Conservation (phyloP, 192 early-diverging fungal genomes). For the Diversispora epigaea region DNA sequence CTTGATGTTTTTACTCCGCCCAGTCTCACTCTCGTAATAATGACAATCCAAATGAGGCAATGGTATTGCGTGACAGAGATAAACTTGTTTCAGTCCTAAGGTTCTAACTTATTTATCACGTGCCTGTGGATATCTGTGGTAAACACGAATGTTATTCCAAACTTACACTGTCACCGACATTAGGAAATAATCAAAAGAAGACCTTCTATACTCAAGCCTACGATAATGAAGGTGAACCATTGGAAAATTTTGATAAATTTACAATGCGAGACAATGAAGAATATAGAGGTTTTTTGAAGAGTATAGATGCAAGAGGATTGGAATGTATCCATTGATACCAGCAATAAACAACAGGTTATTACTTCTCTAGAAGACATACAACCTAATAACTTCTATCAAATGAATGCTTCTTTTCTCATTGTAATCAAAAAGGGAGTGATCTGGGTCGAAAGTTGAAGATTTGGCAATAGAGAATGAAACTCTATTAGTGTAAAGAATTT, state of each 20-base stretch:
- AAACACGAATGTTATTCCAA: too few species aligned
- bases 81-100: too few species aligned
- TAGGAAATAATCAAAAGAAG: too few species aligned
- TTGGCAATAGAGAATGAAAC: constrained; percentile 14
- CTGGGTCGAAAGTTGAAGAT: constrained; percentile 12
- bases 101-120: too few species aligned
- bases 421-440: not conserved
- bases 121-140: too few species aligned
- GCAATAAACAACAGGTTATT: not conserved
- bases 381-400: not conserved
- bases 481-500: not conserved
- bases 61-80: too few species aligned
- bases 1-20: too few species aligned
- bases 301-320: not conserved
- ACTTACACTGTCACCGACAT: too few species aligned
- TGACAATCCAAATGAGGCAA: too few species aligned
- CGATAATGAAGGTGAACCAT: constrained; percentile 12
- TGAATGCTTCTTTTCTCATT: not conserved
- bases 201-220: constrained; percentile 9
- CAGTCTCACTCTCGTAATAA: too few species aligned
- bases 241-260: not conserved
- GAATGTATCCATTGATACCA: not conserved
- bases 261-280: not conserved
- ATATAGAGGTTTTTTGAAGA: not conserved
- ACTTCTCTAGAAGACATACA: not conserved